These are phyloP conservation scores for Saccharomycopsis lassenensis DNA, from an alignment of 805 yeast genomes.

Conservation along the genomic window DNA sequence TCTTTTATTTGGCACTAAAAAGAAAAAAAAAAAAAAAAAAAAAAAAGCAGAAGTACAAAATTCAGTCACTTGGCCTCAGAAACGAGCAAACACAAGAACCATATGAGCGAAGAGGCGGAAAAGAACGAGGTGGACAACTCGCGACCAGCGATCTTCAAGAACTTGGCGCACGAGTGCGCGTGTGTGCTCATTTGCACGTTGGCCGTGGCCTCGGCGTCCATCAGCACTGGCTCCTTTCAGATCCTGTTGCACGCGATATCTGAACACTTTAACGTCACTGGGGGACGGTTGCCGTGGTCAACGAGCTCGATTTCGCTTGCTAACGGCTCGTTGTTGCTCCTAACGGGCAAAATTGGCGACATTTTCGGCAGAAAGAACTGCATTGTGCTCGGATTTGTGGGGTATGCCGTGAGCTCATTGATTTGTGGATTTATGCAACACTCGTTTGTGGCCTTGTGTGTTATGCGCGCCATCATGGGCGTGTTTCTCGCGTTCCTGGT, in stretches of 20 bases:
- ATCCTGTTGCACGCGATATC: conserved; percentile 28
- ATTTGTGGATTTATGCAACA: conserved; percentile 28
- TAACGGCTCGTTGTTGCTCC: conserved; percentile 31
- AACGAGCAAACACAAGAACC: not conserved
- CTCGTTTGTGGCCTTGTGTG: conserved; percentile 27
- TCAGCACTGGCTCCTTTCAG: conserved; percentile 28
- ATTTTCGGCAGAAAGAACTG: conserved; percentile 34
- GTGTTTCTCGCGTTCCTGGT: conserved; percentile 33
- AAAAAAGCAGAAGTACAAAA: too few species aligned
- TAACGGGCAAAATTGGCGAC: conserved; percentile 39
- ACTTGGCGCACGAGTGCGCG: conserved; percentile 25
- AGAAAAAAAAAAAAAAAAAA: too few species aligned
- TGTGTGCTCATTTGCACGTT: conserved; percentile 27
- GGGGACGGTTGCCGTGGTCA: conserved; percentile 36
- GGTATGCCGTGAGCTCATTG: conserved; percentile 26
- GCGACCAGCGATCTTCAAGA: conserved; percentile 29
- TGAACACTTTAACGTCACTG: conserved; percentile 26
- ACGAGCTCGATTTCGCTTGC: conserved; percentile 31
- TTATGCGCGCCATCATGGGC: conserved; percentile 37
- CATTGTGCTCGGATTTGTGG: conserved; percentile 26
- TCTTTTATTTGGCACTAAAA: too few species aligned
- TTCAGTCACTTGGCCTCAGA: not conserved
- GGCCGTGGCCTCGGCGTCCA: conserved; percentile 32
- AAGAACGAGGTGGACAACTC: conserved; percentile 12
- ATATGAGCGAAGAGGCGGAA: not conserved